Conservation (phyloP, 768 basidiomycete species). For the Suillus clintonianus region DNA sequence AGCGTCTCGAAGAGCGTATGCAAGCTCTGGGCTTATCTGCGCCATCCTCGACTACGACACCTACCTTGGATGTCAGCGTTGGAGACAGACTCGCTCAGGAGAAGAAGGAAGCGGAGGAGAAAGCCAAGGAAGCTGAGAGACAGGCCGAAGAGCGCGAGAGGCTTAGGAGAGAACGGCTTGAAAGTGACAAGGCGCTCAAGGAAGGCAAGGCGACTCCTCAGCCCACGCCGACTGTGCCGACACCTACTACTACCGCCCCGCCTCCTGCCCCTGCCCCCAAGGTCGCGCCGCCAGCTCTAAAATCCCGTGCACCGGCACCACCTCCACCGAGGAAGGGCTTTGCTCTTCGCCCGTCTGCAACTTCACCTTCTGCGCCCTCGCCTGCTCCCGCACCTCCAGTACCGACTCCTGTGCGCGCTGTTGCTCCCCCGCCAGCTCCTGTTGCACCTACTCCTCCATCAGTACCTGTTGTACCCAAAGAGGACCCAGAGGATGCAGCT, state of each 20-base stretch:
- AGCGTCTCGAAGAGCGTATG: slow-evolving; percentile 83
- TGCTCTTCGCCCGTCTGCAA: slow-evolving; percentile 12
- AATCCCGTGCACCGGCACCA: slow-evolving; percentile 39
- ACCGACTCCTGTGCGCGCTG: slow-evolving; percentile 24
- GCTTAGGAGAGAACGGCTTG: slow-evolving; percentile 69
- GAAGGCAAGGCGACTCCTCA: slow-evolving; percentile 43
- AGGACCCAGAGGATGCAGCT: slow-evolving; percentile 78
- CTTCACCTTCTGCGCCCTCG: slow-evolving; percentile 25
- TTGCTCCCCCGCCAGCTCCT: slow-evolving; percentile 20
- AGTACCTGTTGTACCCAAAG: slow-evolving; percentile 41
- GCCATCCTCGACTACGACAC: slow-evolving; percentile 33
- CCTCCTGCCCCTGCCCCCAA: slow-evolving; percentile 40
- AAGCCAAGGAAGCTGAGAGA: slow-evolving; percentile 72
- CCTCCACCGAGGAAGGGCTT: slow-evolving; percentile 32
- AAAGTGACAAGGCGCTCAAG: slow-evolving; percentile 68
- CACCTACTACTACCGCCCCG: slow-evolving; percentile 45
- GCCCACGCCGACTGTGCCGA: slow-evolving; percentile 40
- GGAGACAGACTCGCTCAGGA: slow-evolving; percentile 85
- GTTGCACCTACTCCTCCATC: slow-evolving; percentile 22
- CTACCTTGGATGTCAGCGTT: slow-evolving; percentile 74
- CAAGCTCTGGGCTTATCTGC: slow-evolving; percentile 76
- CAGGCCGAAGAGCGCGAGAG: slow-evolving; percentile 81
- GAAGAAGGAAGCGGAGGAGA: slow-evolving; percentile 89
- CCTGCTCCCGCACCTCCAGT: slow-evolving; percentile 20
- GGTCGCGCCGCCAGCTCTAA: slow-evolving; percentile 36